Evolutionary conservation across 78 protist species (phyloP).

Genomic region (Thecamonas trahens): DNA sequence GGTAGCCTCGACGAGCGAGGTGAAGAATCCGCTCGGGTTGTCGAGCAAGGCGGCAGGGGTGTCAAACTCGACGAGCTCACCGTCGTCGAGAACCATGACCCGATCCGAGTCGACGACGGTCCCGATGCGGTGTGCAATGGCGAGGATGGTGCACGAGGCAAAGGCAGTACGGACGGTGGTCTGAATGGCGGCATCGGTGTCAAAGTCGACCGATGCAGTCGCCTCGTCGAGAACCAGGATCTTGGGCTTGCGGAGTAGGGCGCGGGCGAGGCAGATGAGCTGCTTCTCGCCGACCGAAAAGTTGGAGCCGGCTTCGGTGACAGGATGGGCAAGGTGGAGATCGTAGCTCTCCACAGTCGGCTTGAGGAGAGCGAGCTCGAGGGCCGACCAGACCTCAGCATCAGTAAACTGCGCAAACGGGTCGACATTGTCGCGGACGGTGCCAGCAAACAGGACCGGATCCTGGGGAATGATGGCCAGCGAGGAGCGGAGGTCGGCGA

Average conservation of each 20-base stretch:
- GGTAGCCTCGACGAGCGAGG: neutral
- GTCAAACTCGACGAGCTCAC: conserved; percentile 58
- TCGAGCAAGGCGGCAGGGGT: conserved; percentile 48
- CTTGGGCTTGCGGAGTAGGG: conserved; percentile 65
- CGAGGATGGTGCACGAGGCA: conserved; percentile 55
- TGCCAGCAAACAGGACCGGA: conserved; percentile 79
- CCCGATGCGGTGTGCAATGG: conserved; percentile 55
- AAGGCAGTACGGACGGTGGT: conserved; percentile 30
- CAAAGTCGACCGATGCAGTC: conserved; percentile 82
- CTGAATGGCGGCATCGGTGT: conserved; percentile 70
- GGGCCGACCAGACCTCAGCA: conserved; percentile 42
- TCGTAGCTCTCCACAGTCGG: no score
- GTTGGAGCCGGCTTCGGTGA: conserved; percentile 27
- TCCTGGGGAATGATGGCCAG: conserved; percentile 86
- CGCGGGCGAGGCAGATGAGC: conserved; percentile 91
- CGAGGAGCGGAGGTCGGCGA: conserved; percentile 47
- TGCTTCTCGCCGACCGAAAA: conserved; percentile 53
- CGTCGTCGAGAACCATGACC: conserved; percentile 54
- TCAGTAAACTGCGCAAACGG: conserved; percentile 51
- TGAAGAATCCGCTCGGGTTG: neutral
- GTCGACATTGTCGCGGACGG: conserved; percentile 58
- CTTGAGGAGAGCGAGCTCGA: conserved; percentile 48
- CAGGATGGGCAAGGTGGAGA: no score
- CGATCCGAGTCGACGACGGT: conserved; percentile 34
- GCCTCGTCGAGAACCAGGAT: conserved; percentile 80